Conservation (phyloP, 139 green algal species). For the Chlamydomonas applanata region DNA sequence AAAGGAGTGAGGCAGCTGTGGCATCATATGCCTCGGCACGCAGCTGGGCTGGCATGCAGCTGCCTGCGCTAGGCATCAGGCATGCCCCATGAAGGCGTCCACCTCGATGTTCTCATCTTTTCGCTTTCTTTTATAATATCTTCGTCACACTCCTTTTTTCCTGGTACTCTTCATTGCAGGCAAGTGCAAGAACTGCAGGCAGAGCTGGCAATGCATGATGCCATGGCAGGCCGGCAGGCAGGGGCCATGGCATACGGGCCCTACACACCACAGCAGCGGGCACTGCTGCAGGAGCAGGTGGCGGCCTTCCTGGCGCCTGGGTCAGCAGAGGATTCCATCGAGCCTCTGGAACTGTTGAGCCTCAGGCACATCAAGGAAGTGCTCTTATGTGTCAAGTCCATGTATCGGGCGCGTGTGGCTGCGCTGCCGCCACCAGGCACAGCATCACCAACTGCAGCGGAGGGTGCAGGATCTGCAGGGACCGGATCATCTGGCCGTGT, state of each 20-base stretch:
- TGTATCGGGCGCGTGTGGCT: not conserved
- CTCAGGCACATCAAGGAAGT: slow-evolving; percentile 43
- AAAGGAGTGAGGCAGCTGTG: too few relatives aligned
- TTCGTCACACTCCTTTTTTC: not conserved
- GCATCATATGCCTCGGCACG: too few relatives aligned
- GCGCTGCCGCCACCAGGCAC: not conserved
- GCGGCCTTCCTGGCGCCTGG: slow-evolving; percentile 19
- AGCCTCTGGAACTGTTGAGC: slow-evolving; percentile 38
- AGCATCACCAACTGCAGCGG: not conserved
- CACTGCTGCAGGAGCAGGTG: slow-evolving; percentile 22
- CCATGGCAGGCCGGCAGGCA: slow-evolving; percentile 29
- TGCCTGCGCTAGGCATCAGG: too few relatives aligned
- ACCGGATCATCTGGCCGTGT: too few relatives aligned
- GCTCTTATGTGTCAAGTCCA: slow-evolving; percentile 17
- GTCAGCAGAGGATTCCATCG: slow-evolving; percentile 6
- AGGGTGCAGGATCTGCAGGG: too few relatives aligned
- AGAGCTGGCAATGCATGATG: slow-evolving; percentile 54
- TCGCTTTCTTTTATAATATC: not conserved
- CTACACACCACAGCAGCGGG: slow-evolving; percentile 31
- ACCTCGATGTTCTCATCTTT: not conserved
- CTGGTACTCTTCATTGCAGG: slow-evolving; percentile 21
- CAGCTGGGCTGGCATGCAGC: too few relatives aligned
- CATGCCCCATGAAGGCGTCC: too few relatives aligned
- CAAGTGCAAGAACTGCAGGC: slow-evolving; percentile 54
- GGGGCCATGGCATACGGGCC: slow-evolving; percentile 25